These are phyloP conservation scores for Amphicarpaea edgeworthii DNA, from an alignment of 306 rosid species.

Conservation along the genomic window DNA sequence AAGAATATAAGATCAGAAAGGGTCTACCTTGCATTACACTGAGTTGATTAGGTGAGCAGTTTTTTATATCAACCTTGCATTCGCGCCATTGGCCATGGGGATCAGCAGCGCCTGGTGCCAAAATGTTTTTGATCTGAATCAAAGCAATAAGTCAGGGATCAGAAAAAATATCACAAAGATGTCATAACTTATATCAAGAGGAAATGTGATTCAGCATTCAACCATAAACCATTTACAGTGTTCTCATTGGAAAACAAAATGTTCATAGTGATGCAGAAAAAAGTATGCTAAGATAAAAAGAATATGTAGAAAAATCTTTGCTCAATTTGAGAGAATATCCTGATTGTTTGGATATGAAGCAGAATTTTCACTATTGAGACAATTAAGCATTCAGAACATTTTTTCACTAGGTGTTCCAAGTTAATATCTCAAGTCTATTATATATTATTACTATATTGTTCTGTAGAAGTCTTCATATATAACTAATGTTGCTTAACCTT, in stretches of 20 bases:
- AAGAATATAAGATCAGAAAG: slow-evolving; percentile 2
- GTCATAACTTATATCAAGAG: neutral
- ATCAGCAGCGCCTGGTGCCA: slow-evolving; percentile 91
- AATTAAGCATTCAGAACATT: neutral
- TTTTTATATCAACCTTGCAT: slow-evolving; percentile 78
- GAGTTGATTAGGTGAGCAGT: slow-evolving; percentile 73
- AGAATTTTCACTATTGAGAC: neutral
- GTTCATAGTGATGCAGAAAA: neutral
- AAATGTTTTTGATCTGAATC: slow-evolving; percentile 78
- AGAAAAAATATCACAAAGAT: neutral
- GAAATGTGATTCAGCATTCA: slow-evolving; percentile 9
- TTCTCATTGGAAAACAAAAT: neutral
- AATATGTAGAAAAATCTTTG: neutral
- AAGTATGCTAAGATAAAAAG: neutral
- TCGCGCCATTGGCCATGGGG: slow-evolving; percentile 80
- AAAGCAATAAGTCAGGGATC: slow-evolving; percentile 24
- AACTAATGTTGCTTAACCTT: neutral
- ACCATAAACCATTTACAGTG: neutral
- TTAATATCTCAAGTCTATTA: slow-evolving; percentile 5
- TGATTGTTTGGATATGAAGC: neutral
- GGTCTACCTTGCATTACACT: slow-evolving; percentile 68
- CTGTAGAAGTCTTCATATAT: neutral
- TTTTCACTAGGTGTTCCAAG: neutral
- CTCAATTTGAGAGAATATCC: neutral
- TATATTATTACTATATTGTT: neutral